Conservation (phyloP, 257 asterid species). For the Gentiana dahurica region DNA sequence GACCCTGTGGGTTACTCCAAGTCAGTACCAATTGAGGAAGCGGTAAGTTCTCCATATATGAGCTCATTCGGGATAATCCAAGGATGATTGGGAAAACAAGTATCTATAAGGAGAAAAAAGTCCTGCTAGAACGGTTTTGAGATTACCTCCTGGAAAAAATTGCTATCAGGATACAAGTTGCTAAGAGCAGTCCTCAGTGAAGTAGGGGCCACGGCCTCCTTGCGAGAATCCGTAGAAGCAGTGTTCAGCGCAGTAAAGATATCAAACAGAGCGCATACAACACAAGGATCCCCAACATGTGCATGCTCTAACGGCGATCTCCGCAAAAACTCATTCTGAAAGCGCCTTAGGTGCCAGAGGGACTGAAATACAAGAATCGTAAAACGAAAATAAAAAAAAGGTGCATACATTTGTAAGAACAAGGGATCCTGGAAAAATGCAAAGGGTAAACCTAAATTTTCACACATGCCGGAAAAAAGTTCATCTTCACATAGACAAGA, state of each 20-base stretch:
- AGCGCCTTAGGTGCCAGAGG: conserved; percentile 78
- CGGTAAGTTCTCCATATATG: background rate
- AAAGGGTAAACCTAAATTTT: background rate
- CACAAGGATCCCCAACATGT: conserved; percentile 97
- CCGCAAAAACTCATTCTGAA: conserved; percentile 74
- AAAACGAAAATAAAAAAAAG: conserved; percentile 13
- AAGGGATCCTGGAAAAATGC: conserved; percentile 3
- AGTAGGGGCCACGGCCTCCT: conserved; percentile 82
- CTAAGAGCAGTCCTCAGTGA: conserved; percentile 82
- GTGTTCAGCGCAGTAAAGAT: conserved; percentile 65
- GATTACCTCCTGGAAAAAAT: conserved; percentile 88
- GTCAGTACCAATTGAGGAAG: conserved; percentile 9
- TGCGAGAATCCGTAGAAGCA: conserved; percentile 38
- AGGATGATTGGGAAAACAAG: background rate
- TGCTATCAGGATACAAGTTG: conserved; percentile 83
- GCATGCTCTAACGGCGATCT: conserved; percentile 59
- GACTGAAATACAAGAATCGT: conserved; percentile 35
- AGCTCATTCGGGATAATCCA: background rate
- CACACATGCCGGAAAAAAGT: no score
- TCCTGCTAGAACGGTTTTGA: conserved; percentile 3
- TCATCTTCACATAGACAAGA: no score
- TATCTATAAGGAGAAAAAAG: conserved; percentile 1
- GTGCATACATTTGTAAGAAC: background rate
- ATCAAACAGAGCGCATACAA: conserved; percentile 67
- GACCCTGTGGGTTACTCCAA: conserved; percentile 57